Evolutionary conservation across 768 basidiomycete species (phyloP).

Genomic region (Xerocomellus chrysenteron): DNA sequence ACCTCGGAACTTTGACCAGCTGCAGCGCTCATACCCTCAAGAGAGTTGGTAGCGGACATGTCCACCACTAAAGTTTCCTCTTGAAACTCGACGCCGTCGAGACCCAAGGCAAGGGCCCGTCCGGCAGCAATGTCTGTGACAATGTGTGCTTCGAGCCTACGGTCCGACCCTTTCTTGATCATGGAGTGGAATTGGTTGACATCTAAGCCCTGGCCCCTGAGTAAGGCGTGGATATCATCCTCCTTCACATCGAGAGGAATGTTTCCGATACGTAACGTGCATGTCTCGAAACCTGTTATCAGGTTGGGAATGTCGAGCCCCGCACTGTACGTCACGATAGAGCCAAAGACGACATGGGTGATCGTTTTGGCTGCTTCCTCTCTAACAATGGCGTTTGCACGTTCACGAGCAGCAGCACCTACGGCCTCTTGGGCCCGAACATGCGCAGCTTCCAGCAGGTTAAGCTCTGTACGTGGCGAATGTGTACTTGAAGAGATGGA

Average conservation of each 20-base stretch:
- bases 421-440: constrained; percentile 13
- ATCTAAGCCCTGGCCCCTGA: constrained; percentile 44
- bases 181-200: constrained; percentile 34
- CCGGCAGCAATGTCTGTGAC: constrained; percentile 43
- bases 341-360: constrained; percentile 44
- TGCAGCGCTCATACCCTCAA: constrained; percentile 43
- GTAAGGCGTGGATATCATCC: constrained; percentile 42
- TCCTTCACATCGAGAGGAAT: constrained; percentile 42
- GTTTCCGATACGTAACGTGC: constrained; percentile 45
- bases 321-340: constrained; percentile 48
- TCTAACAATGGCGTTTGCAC: constrained; percentile 14
- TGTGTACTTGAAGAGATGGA: not conserved
- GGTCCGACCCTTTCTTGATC: constrained; percentile 28
- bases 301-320: constrained; percentile 47
- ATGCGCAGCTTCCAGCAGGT: not conserved
- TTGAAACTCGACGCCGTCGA: constrained; percentile 51
- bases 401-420: constrained; percentile 12
- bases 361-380: constrained; percentile 44
- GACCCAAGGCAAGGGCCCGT: constrained; percentile 38
- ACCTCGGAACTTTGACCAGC: constrained; percentile 35
- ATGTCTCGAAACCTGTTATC: constrained; percentile 53
- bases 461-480: not conserved
- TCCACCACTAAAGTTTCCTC: constrained; percentile 43
- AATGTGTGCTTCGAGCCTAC: constrained; percentile 41
- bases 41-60: constrained; percentile 38